Conservation (phyloP, 2,329 filamentous ascomycete genomes). For the Claviceps cyperi region DNA sequence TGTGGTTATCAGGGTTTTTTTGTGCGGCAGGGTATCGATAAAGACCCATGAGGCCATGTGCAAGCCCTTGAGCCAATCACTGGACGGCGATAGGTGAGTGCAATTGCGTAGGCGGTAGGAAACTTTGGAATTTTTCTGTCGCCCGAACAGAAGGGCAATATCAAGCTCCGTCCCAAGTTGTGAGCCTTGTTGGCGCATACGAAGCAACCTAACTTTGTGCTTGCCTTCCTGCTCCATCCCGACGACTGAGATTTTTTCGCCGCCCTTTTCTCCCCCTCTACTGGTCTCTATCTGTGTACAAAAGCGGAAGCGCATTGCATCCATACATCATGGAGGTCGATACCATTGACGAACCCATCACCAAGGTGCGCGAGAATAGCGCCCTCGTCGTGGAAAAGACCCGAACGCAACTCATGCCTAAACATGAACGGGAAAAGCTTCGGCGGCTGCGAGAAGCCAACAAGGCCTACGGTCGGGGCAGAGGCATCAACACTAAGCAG, state of each 20-base stretch:
- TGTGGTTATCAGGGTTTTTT: slow-evolving; percentile 25
- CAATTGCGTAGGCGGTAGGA: slow-evolving; percentile 15
- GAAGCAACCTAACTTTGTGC: not conserved
- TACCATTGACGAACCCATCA: slow-evolving; percentile 19
- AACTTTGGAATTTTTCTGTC: slow-evolving; percentile 17
- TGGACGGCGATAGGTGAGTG: slow-evolving; percentile 12
- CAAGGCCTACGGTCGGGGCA: slow-evolving; percentile 71
- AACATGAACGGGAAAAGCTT: slow-evolving; percentile 34
- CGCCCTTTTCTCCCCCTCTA: not conserved
- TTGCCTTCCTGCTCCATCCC: not conserved
- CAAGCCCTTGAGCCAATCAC: slow-evolving; percentile 12
- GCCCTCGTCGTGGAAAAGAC: slow-evolving; percentile 34
- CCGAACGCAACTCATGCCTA: slow-evolving; percentile 37
- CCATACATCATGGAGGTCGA: slow-evolving; percentile 23
- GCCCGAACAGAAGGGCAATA: not conserved
- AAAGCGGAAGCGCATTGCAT: slow-evolving; percentile 6
- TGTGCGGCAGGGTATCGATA: slow-evolving; percentile 18
- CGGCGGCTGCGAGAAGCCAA: slow-evolving; percentile 48
- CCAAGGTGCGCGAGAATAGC: slow-evolving; percentile 33
- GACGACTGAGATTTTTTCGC: not conserved
- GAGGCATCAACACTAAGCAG: slow-evolving; percentile 53
- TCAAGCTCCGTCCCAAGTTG: not conserved
- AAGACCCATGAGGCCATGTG: slow-evolving; percentile 5
- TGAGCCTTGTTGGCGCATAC: not conserved
- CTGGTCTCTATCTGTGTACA: too few relatives aligned